Percentiles rank a stretch among this genome's conserved stretches.
These are phyloP conservation scores for Candida taoyuanica DNA, from an alignment of 805 yeast species.

Conservation along the genomic window DNA sequence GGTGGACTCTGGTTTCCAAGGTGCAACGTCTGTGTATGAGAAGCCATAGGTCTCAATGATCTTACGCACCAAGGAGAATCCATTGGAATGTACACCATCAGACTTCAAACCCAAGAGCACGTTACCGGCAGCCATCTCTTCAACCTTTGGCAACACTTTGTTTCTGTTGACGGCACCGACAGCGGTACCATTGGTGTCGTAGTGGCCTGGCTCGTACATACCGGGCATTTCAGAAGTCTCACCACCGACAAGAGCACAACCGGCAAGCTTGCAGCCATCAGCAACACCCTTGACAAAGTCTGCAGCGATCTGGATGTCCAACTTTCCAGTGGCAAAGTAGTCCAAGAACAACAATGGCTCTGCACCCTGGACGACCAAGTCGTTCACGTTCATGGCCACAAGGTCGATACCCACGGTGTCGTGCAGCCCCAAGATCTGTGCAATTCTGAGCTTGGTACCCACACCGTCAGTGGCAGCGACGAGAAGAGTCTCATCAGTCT, in stretches of 20 bases:
- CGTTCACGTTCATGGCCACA: constrained; percentile 99
- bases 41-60: constrained; percentile 76
- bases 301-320: constrained; percentile 79
- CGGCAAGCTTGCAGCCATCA: constrained; percentile 89
- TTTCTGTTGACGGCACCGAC: constrained; percentile 89
- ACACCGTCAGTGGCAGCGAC: constrained; percentile 99
- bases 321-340: constrained; percentile 92
- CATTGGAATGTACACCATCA: constrained; percentile 95
- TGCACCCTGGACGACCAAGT: constrained; percentile 97
- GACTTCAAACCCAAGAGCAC: constrained; percentile 83
- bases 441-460: constrained; percentile 93
- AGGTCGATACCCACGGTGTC: constrained; percentile 98
- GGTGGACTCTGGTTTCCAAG: constrained; percentile 70
- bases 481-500: constrained; percentile 59
- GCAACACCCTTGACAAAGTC: constrained; percentile 94
- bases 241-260: constrained; percentile 98
- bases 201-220: constrained; percentile 91
- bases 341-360: constrained; percentile 94
- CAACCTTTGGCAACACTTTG: constrained; percentile 66
- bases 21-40: constrained; percentile 70
- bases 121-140: constrained; percentile 72
- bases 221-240: constrained; percentile 99
- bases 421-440: constrained; percentile 84
- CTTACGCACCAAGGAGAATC: constrained; percentile 90
- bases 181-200: constrained; percentile 98